phyloP scores from a whole-genome alignment of 371 early-diverging fungal species.

The Actinomortierella ambigua region DNA sequence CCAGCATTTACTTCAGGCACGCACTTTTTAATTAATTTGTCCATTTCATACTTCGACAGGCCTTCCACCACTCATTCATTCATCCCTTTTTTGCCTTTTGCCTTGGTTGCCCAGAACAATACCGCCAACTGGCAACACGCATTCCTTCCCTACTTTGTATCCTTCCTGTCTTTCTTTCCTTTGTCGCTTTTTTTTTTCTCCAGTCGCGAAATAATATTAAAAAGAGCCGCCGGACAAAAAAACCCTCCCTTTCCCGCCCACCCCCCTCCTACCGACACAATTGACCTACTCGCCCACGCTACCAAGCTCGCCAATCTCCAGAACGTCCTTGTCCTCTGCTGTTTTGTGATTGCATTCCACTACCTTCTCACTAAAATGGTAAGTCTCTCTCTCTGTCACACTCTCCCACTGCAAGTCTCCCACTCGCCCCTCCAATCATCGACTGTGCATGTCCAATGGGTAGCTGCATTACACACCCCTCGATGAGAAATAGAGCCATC shows the following conservation, averaged over 20 bases:
- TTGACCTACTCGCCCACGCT: slow-evolving; percentile 29
- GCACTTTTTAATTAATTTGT: slow-evolving; percentile 6
- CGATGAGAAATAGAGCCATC: too few species aligned
- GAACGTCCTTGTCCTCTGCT: slow-evolving; percentile 34
- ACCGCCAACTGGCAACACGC: too few species aligned
- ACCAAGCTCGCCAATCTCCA: slow-evolving; percentile 26
- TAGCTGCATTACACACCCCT: too few species aligned
- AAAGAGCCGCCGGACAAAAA: background rate
- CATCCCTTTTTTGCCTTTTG: slow-evolving; percentile 2
- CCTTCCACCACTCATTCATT: too few species aligned
- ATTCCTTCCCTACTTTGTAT: too few species aligned
- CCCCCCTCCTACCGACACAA: slow-evolving; percentile 7
- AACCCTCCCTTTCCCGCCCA: background rate
- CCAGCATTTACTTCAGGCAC: background rate
- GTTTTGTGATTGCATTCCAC: slow-evolving; percentile 28
- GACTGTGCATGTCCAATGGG: too few species aligned
- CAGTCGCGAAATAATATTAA: too few species aligned
- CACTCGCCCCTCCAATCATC: too few species aligned
- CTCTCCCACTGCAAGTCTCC: too few species aligned
- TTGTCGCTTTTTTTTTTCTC: too few species aligned
- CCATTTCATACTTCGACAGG: background rate
- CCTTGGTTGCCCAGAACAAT: background rate
- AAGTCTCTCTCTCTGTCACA: slow-evolving; percentile 4
- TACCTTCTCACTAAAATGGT: slow-evolving; percentile 40
- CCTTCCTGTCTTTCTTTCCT: too few species aligned